Conservation (phyloP, 805 yeast genomes). For the Saturnispora mendoncae region DNA sequence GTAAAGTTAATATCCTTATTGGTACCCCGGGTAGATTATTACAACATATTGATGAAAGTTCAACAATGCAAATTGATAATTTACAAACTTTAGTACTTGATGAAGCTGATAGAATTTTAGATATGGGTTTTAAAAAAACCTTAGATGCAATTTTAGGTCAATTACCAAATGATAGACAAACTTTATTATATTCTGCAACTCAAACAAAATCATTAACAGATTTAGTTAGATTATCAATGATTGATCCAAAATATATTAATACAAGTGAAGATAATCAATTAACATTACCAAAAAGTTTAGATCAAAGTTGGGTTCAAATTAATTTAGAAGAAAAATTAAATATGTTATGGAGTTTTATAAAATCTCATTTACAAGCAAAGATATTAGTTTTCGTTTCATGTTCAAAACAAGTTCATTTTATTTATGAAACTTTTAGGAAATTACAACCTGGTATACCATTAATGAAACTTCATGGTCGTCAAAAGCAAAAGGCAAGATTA, state of each 20-base stretch:
- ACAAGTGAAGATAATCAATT: slow-evolving; percentile 28
- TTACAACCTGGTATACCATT: slow-evolving; percentile 88
- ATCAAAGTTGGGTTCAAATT: slow-evolving; percentile 71
- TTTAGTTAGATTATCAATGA: slow-evolving; percentile 68
- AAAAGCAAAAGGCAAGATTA: slow-evolving; percentile 79
- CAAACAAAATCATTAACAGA: slow-evolving; percentile 77
- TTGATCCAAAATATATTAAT: slow-evolving; percentile 53
- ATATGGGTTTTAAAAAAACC: slow-evolving; percentile 85
- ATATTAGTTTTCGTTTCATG: slow-evolving; percentile 79
- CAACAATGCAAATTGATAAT: slow-evolving; percentile 65
- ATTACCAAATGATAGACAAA: slow-evolving; percentile 74
- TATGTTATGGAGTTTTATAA: slow-evolving; percentile 75
- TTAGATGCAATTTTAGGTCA: slow-evolving; percentile 72
- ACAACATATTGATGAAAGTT: slow-evolving; percentile 87
- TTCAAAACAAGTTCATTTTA: slow-evolving; percentile 84
- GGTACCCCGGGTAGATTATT: slow-evolving; percentile 89
- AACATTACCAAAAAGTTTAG: slow-evolving; percentile 70
- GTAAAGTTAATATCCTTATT: slow-evolving; percentile 69
- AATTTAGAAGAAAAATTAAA: slow-evolving; percentile 77
- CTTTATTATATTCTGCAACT: slow-evolving; percentile 80
- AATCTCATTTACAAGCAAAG: slow-evolving; percentile 71
- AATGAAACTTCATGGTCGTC: slow-evolving; percentile 80
- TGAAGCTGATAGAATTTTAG: slow-evolving; percentile 88
- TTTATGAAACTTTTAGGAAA: slow-evolving; percentile 77
- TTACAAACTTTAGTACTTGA: slow-evolving; percentile 75